Base-by-base conservation (phyloP, 768 basidiomycete genomes). In the Agrocybe praecox region DNA sequence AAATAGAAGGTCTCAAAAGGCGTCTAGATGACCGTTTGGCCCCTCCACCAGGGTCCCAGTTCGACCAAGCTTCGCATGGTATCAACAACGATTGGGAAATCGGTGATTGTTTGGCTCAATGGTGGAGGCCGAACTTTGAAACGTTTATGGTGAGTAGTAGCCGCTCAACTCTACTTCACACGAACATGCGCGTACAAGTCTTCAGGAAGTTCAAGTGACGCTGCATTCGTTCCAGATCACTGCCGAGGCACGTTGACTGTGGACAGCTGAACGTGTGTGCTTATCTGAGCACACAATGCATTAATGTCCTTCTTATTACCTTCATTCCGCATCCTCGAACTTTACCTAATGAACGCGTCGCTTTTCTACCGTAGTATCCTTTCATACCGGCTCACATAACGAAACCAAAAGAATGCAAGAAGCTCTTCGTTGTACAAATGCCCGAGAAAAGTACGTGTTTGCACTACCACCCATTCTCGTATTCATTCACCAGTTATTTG, bases 101-200 rank as follows among this genome's bases (percentile, higher is more conserved):
- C 36, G 91, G 91, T 1, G 96, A 98, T 63, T 95, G 94, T 64
- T 79, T 98, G n/a, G 94, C 94, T 0, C 94, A 96, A 69, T 99
- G 96, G 96, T 99, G 92, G 91, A 76, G 97, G 48, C 96, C 96
- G 0, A 97, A 97, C 68, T 99, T 97, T 64, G 97, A 99, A 77
- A 96, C 94, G 0, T 98, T 98, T 74, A 96, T 97, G 90, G 96
- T 96, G 63, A 66, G 89, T 81, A 7, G 23, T 52, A 32, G n/a
- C 26, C 11, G 22, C 21, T 46, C 7, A 17, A 7, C 42, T 40
- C 10, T 33, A 26, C 15, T 18, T 23, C 32, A 12, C 2, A 11
- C 32, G 17, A 9, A 7, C 17, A 18, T 18, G 44, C 43, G 10
- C 21, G 32, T 29, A 29, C n/a, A 29, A 29, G 26, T 9, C 9